Evolutionary conservation across 768 basidiomycete genomes (phyloP), one percentile per base, ranked within the genome.

Genomic region (Phlebiopsis flavidoalba): DNA sequence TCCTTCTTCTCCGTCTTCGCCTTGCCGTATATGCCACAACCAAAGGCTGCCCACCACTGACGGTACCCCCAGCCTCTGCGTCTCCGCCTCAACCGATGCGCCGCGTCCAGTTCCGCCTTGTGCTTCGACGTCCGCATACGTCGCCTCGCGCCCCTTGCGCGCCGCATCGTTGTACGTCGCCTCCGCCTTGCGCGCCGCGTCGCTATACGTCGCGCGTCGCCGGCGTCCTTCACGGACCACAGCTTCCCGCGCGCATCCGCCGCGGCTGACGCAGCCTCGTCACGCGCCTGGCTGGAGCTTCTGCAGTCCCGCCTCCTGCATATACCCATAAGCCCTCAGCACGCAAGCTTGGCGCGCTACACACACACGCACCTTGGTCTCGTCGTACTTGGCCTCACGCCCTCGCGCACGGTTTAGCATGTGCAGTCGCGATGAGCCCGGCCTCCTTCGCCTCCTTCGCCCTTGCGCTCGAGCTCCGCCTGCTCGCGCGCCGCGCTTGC

Each of bases 1-100:
- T n/a, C 65, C 60, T 70, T 74, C 37, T 65, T 65, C 53, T 71
- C 67, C 5, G 69, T 65, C 64, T 73, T 76, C 36, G 65, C 65
- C 53, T 73, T 64, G 22, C 76, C 77, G 67, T 76, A 77, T n/a
- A n/a, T n/a, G 14, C 76, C 72, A 24, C n/a, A 79, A 78, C 75
- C 76, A 76, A n/a, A n/a, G n/a, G 52, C 72, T 66, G 43, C 75
- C 73, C 55, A 69, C 52, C 66, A 70, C 40, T 45, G 24, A n/a
- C n/a, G n/a, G n/a, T n/a, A n/a, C 36, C 68, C 75, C 73, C n/a
- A 70, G 57, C 62, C n/a, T 73, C 72, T 51, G 72, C 66, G 24
- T 71, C 52, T 56, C 69, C 36, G 65, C 65, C 61, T 75, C 72
- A 14, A 66, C 62, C 63, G 66, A 55, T 64, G 62, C 61, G 70